Evolutionary conservation across 2,329 filamentous ascomycete species (phyloP).

Genomic region (Hymenoscyphus linearis): DNA sequence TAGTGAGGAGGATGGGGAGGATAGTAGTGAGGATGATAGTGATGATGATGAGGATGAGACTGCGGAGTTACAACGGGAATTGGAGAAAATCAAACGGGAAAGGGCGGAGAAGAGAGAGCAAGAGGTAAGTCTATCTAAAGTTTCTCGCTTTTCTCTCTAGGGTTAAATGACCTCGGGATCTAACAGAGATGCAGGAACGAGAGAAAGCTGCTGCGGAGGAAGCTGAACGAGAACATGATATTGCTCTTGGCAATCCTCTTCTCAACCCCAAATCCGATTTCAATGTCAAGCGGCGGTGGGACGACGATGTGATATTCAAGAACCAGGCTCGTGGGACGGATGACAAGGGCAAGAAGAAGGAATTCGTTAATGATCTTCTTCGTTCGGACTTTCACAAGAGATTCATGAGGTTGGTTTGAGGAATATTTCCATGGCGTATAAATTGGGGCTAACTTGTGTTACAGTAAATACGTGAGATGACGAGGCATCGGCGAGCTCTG

Average conservation of each 20-base stretch:
- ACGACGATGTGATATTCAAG: conserved; percentile 98
- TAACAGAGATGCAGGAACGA: conserved; percentile 51
- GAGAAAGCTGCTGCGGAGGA: conserved; percentile 76
- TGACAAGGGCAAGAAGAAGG: conserved; percentile 81
- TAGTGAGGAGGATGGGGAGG: conserved; percentile 58
- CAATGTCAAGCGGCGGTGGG: conserved; percentile 88
- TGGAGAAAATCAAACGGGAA: conserved; percentile 90
- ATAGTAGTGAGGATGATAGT: conserved; percentile 58
- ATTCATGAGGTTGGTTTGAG: conserved; percentile 63
- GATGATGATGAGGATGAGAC: conserved; percentile 76
- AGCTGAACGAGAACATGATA: conserved; percentile 78
- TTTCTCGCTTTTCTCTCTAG: neutral
- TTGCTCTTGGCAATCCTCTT: conserved; percentile 86
- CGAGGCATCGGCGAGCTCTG: conserved; percentile 7
- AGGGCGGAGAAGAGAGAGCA: conserved; percentile 71
- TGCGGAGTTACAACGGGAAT: conserved; percentile 82
- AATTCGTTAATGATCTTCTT: conserved; percentile 94
- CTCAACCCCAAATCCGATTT: conserved; percentile 79
- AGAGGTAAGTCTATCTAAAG: conserved; percentile 43
- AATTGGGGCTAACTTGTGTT: conserved; percentile 18
- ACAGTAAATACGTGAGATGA: conserved; percentile 34
- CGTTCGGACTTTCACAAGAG: conserved; percentile 96
- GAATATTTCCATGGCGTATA: conserved; percentile 4
- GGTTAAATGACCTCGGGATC: conserved; percentile 5
- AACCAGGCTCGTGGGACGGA: conserved; percentile 96